Conservation (phyloP, 257 asterid species). For the Nicotiana knightiana region DNA sequence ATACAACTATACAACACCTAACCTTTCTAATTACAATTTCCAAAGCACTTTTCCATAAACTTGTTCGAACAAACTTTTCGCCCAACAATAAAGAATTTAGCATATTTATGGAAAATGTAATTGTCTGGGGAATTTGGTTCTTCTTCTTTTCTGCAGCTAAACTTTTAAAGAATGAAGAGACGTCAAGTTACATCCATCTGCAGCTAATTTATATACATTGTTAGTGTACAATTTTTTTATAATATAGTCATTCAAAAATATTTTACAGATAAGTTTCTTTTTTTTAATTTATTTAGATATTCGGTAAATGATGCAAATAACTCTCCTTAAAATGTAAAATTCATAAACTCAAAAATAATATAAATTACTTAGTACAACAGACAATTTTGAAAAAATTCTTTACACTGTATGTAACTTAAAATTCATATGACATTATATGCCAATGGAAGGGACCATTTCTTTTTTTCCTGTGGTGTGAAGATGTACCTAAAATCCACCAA, state of each 20-base stretch:
- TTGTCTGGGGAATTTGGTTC: background rate
- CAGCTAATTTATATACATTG: too few species aligned
- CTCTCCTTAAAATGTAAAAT: too few species aligned
- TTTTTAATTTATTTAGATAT: too few species aligned
- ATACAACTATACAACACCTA: background rate
- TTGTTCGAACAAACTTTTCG: background rate
- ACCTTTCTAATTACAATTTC: background rate
- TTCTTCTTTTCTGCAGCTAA: background rate
- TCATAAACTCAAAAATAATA: too few species aligned
- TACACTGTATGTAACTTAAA: too few species aligned
- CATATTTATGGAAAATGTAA: background rate
- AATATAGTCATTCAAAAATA: too few species aligned
- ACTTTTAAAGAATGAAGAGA: background rate
- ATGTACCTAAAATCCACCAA: background rate
- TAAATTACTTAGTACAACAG: too few species aligned
- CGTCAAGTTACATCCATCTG: background rate
- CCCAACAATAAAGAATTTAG: background rate
- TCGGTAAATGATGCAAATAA: too few species aligned
- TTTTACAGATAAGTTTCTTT: too few species aligned
- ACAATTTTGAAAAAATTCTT: too few species aligned
- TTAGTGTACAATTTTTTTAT: too few species aligned
- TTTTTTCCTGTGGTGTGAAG: background rate
- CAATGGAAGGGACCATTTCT: background rate
- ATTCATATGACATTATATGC: too few species aligned
- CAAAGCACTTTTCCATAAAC: background rate